These are phyloP conservation scores for Lunularia cruciata DNA, from an alignment of 225 moss, liverwort and hornwort species.

Conservation along the genomic window DNA sequence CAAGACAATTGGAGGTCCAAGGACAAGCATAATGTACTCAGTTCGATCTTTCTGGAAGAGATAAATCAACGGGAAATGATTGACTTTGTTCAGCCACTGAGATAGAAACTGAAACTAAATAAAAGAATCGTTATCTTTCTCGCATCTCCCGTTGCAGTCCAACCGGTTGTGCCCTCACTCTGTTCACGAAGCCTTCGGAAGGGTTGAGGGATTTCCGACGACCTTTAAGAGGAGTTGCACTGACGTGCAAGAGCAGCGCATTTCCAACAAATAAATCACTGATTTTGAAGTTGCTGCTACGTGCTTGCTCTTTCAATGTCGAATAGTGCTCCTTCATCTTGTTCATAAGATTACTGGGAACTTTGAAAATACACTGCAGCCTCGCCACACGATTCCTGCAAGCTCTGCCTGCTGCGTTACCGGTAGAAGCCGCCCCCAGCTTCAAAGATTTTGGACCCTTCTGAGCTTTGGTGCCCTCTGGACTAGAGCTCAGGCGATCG, in stretches of 20 bases:
- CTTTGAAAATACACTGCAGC: constrained; percentile 29
- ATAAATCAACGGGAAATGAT: no score
- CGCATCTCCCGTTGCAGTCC: constrained; percentile 28
- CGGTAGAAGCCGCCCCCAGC: constrained; percentile 35
- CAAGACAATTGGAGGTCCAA: neutral
- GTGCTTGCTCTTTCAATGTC: constrained; percentile 30
- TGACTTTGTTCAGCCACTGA: neutral
- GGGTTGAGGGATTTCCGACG: constrained; percentile 32
- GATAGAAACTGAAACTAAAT: neutral
- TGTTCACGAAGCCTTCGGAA: constrained; percentile 36
- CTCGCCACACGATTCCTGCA: constrained; percentile 20
- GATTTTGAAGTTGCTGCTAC: constrained; percentile 30
- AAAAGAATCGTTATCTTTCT: constrained; percentile 22
- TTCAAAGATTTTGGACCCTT: constrained; percentile 21
- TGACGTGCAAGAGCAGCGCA: constrained; percentile 39
- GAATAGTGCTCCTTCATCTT: constrained; percentile 37
- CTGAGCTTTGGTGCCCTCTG: neutral
- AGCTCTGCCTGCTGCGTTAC: constrained; percentile 6
- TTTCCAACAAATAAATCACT: constrained; percentile 42
- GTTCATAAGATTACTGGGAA: constrained; percentile 23
- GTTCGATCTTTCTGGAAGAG: no score
- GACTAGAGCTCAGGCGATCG: constrained; percentile 13
- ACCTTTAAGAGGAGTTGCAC: constrained; percentile 25
- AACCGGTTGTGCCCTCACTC: constrained; percentile 15
- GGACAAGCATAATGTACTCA: neutral